Conservation (phyloP, 2,329 filamentous ascomycete species). For the Colletotrichum sp. region DNA sequence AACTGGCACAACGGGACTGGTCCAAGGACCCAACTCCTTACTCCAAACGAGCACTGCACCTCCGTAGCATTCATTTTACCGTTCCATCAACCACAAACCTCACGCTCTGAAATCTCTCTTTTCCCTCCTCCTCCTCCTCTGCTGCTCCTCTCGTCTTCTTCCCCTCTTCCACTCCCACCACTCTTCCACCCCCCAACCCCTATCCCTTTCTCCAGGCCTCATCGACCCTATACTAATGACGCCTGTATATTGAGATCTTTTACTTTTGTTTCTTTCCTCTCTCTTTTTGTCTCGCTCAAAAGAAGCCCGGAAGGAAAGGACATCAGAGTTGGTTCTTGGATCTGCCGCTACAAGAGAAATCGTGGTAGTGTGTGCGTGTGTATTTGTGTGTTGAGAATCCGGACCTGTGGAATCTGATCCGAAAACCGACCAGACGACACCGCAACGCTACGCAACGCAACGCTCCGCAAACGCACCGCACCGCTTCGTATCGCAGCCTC, state of each 20-base stretch:
- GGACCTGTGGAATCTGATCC: conserved; percentile 15
- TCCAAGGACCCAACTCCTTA: not conserved
- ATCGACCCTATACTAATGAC: conserved; percentile 24
- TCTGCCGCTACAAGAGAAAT: not conserved
- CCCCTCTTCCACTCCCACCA: not conserved
- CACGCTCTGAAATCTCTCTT: not conserved
- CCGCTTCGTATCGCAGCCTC: conserved; percentile 17
- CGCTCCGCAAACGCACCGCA: not conserved
- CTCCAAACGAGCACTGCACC: not conserved
- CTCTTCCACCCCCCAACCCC: not conserved
- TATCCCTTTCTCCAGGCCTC: conserved; percentile 26
- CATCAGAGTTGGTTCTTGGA: conserved; percentile 1
- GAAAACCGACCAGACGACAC: conserved; percentile 6
- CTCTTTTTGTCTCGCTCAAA: conserved; percentile 9
- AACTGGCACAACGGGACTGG: not conserved
- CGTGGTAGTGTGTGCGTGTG: not conserved
- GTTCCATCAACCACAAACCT: conserved; percentile 5
- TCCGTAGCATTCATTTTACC: not conserved
- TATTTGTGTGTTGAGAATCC: not conserved
- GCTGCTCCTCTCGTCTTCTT: not conserved
- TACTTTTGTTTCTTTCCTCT: conserved; percentile 21
- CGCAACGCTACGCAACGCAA: not conserved
- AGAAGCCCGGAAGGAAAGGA: conserved; percentile 15
- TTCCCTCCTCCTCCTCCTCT: not conserved
- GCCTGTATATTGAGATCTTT: conserved; percentile 25